A percentile compares a stretch with the other conserved stretches of the same genome.
phyloP scores from a whole-genome alignment of 495 filamentous ascomycete genomes.

The Penicillium coprophilum region DNA sequence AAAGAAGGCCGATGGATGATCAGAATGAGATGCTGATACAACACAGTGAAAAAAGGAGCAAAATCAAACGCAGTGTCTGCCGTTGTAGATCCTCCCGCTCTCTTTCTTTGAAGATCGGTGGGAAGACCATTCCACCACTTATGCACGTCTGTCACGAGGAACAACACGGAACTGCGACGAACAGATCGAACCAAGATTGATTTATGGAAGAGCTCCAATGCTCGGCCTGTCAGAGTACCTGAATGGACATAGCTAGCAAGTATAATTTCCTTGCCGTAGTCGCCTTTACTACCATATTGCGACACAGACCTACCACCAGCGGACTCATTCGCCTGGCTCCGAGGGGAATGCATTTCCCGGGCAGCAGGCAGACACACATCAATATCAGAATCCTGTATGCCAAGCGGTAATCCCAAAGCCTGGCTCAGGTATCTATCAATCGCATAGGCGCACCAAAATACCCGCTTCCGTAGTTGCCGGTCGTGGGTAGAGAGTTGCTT shows the following conservation, averaged over 20 bases:
- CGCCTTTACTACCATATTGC: constrained; percentile 5
- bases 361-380: constrained; percentile 41
- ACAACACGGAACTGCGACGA: constrained; percentile 35
- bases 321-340: background rate
- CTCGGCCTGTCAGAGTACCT: constrained; percentile 40
- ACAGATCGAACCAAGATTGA: constrained; percentile 41
- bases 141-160: constrained; percentile 44
- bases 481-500: constrained; percentile 43
- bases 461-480: constrained; percentile 42
- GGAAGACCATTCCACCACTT: constrained; percentile 48
- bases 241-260: constrained; percentile 44
- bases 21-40: constrained; percentile 69
- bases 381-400: constrained; percentile 45
- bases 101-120: constrained; percentile 27
- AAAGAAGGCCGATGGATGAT: constrained; percentile 54
- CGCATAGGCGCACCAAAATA: constrained; percentile 54
- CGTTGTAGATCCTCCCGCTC: background rate
- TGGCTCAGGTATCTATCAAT: constrained; percentile 52
- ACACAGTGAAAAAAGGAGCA: constrained; percentile 52
- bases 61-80: constrained; percentile 36
- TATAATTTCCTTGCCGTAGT: constrained; percentile 28
- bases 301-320: background rate
- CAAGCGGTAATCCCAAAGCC: constrained; percentile 45
- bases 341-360: constrained; percentile 32
- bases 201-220: constrained; percentile 45